A percentile compares a stretch with the other conserved stretches of the same genome.
These are phyloP conservation scores for Mycena pura DNA, from an alignment of 768 basidiomycete species.

Conservation along the genomic window DNA sequence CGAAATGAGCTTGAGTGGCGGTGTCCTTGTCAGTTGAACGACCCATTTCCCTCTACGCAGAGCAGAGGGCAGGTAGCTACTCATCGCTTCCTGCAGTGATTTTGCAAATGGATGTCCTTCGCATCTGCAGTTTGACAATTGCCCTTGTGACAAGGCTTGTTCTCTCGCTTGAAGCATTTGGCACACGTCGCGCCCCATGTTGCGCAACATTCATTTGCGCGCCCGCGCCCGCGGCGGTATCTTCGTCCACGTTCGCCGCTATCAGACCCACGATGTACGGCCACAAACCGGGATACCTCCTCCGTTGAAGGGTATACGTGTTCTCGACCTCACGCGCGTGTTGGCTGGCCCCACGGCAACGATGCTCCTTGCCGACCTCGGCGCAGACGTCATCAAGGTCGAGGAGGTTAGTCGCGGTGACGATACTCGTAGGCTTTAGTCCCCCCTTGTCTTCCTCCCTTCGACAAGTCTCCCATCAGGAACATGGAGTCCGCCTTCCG, in stretches of 20 bases:
- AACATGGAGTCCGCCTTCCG: constrained; percentile 70
- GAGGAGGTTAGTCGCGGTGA: constrained; percentile 84
- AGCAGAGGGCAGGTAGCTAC: too few relatives aligned
- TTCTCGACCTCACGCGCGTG: constrained; percentile 91
- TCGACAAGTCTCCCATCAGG: constrained; percentile 46
- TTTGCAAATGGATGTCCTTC: too few relatives aligned
- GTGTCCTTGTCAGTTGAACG: too few relatives aligned
- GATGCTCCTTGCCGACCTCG: constrained; percentile 91
- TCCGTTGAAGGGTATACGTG: constrained; percentile 78
- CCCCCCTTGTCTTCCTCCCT: constrained; percentile 1
- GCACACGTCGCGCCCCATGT: constrained; percentile 17
- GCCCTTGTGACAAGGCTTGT: too few relatives aligned
- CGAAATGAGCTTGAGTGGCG: too few relatives aligned
- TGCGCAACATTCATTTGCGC: not conserved
- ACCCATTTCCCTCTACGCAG: too few relatives aligned
- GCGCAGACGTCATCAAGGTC: constrained; percentile 94
- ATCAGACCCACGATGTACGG: constrained; percentile 14
- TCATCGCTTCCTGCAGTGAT: too few relatives aligned
- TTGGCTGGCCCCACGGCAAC: constrained; percentile 93
- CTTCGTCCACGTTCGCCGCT: constrained; percentile 10
- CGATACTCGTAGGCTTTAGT: constrained; percentile 73
- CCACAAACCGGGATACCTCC: constrained; percentile 63
- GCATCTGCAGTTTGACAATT: too few relatives aligned
- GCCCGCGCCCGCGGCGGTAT: not conserved
- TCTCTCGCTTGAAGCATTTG: too few relatives aligned